Evolutionary conservation across 2,329 filamentous ascomycete genomes (phyloP), one percentile per base, ranked within the genome.

Genomic region (Aspergillus thermomutatus): DNA sequence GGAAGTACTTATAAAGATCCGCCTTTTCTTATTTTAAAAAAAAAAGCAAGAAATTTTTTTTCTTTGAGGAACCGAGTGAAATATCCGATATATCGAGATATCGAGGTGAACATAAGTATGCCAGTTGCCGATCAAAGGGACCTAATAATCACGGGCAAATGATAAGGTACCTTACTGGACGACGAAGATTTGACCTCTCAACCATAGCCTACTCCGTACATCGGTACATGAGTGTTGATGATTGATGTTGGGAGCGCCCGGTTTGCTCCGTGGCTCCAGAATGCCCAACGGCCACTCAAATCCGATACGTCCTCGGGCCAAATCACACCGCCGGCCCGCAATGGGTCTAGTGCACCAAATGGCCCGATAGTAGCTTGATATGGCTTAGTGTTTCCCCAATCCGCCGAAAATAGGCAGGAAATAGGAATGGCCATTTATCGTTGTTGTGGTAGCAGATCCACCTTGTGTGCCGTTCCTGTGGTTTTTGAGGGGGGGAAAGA

Each of bases 251-350:
- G 60, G 60, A 47, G 45, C 34, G 46, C 59, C 64, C 62, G 62
- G 55, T 57, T 60, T 64, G 23, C 58, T 60, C 64, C 63, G 64
- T 41, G 47, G 52, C 58, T 57, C 64, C 64, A 65, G 60, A 60
- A 48, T 23, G 19, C 43, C 14, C 11, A 46, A 25, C 21, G 25
- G n/a, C 43, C 43, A 45, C n/a, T 45, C 19, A 45, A 45, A 23
- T 19, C n/a, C 41, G 41, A 14, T 14, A 51, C 51, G 55, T 48
- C 55, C 57, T 60, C 56, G 60, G 59, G 56, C 49, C 45, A 57
- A 14, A 57, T 49, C 52, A 57, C 57, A 61, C 59, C 57, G 59
- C 54, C 54, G 37, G 57, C 4, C 56, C 53, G 23, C 26, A 57
- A 51, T 19, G n/a, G 49, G 59, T 27, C 50, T 61, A 61, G 59